Evolutionary conservation across 164 flowering plant genomes (phyloP).

Genomic region (Tetrastigma voinierianum): DNA sequence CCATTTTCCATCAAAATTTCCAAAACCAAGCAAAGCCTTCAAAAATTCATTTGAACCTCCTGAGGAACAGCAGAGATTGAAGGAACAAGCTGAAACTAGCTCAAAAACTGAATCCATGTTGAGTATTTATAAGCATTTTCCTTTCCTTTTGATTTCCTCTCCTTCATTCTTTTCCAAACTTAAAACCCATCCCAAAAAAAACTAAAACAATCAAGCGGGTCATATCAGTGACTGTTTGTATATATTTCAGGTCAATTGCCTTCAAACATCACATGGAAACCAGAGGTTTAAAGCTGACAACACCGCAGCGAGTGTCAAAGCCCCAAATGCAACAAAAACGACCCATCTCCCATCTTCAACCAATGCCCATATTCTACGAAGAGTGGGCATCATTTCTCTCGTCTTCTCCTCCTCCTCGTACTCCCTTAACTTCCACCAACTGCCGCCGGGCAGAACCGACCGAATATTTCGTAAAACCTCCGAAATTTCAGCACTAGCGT

Average conservation of each 20-base stretch:
- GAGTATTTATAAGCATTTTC: no score
- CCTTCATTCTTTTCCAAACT: no score
- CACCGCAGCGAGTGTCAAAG: constrained; percentile 26
- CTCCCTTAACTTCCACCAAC: constrained; percentile 21
- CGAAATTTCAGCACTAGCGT: background rate
- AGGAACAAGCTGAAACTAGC: no score
- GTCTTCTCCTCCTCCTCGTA: background rate
- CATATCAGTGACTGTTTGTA: no score
- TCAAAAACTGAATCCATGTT: no score
- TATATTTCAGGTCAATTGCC: background rate
- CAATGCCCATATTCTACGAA: constrained; percentile 23
- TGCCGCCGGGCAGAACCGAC: constrained; percentile 10
- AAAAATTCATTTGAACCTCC: no score
- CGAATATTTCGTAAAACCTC: background rate
- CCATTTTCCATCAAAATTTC: no score
- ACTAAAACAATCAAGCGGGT: background rate
- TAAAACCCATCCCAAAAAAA: no score
- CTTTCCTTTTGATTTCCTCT: no score
- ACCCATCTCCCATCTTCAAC: constrained; percentile 18
- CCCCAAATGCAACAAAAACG: constrained; percentile 18
- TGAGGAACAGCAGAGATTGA: no score
- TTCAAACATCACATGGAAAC: no score
- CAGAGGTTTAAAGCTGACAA: background rate
- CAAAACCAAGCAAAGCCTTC: no score
- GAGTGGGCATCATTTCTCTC: constrained; percentile 9